Evolutionary conservation across 2,329 filamentous ascomycete species (phyloP), one percentile per base, ranked within the genome.

Genomic region (Scolecobasidium constrictum): DNA sequence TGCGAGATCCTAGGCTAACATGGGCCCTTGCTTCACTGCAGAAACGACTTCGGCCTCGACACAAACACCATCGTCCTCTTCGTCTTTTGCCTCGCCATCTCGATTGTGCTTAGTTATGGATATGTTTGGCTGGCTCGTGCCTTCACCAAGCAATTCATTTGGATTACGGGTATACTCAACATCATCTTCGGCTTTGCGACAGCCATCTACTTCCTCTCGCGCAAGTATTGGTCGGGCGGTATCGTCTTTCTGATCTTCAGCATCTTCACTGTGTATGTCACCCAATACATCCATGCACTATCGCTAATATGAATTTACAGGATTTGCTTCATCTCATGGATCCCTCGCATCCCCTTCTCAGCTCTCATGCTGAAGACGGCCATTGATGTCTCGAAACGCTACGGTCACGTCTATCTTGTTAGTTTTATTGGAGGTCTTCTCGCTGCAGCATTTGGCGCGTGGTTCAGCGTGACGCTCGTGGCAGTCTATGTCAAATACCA

Each of bases 91-190:
- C 70, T 95, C 5, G 75, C 67, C 13, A 71, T 87, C 31, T 83
- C 86, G 4, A 70, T 88, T 17, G 71, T 85, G 2, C 66, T 94
- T 34, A 88, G 84, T 26, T 83, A 78, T 55, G 69, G 65, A 17
- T 96, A 95, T 58, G 77, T 95, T 53, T 77, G 78, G 61, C 60
- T 80, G 2, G 83, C 85, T 5, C 77, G 86, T 43, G 65, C 75
- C 37, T 90, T 90, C 50, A 87, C 88, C 3, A 93, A 92, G 64
- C 77, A 86, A 56, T 87, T 94, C 52, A 93, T 95, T 57, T 95
- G 86, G 85, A 75, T 87, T 31, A 93, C 87, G 0, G 86, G 86
- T 11, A 90, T 94, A 40, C 68, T 94, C 44, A 93, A 95, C 60
- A 83, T 94, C 53, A 66, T 82, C 43, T 81, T 86, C 52, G 86